These are phyloP conservation scores for Sarocladium brachiariae DNA, from an alignment of 2,329 filamentous ascomycete genomes.

Conservation along the genomic window DNA sequence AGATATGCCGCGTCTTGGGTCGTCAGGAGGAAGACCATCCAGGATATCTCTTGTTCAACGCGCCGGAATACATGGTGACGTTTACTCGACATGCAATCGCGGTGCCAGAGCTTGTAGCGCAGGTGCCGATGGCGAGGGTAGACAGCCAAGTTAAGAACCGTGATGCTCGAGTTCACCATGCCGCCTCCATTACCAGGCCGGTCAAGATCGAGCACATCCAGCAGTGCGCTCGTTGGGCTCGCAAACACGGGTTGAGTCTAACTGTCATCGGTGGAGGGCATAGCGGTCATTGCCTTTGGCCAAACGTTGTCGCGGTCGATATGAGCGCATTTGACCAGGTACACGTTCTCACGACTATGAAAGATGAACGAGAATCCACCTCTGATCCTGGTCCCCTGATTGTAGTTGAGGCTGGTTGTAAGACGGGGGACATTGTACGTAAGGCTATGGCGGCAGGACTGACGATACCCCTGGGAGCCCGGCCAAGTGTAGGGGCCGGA, in stretches of 20 bases:
- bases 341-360: constrained; percentile 28
- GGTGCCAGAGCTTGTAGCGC: constrained; percentile 33
- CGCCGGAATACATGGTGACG: constrained; percentile 41
- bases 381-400: constrained; percentile 27
- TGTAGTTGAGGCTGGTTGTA: constrained; percentile 50
- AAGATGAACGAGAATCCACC: constrained; percentile 15
- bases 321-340: constrained; percentile 50
- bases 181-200: constrained; percentile 39
- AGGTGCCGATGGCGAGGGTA: constrained; percentile 29
- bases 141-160: constrained; percentile 39
- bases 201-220: constrained; percentile 42
- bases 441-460: constrained; percentile 38
- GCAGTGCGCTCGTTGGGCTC: constrained; percentile 49
- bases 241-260: constrained; percentile 35
- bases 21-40: constrained; percentile 28
- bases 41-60: constrained; percentile 37
- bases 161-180: constrained; percentile 38
- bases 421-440: constrained; percentile 44
- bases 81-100: constrained; percentile 40
- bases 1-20: constrained; percentile 42
- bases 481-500: constrained; percentile 57
- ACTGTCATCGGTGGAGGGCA: constrained; percentile 53
- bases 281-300: constrained; percentile 49
- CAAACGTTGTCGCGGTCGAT: constrained; percentile 48
- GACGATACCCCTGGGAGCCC: constrained; percentile 51